phyloP scores from a whole-genome alignment of 192 early-diverging fungal species.

The Backusella sp. region DNA sequence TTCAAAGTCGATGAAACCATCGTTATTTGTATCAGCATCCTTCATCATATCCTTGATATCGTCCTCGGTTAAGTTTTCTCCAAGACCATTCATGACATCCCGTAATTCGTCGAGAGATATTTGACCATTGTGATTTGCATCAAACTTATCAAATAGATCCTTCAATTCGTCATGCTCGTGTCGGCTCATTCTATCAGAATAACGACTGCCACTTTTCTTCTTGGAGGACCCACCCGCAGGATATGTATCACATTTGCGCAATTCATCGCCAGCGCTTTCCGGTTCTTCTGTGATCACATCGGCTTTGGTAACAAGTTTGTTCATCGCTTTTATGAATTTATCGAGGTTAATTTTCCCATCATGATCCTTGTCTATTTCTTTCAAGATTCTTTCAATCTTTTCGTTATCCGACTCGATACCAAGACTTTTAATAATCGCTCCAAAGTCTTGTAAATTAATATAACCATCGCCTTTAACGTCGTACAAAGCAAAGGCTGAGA shows the following conservation, averaged over 20 bases:
- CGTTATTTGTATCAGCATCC: conserved; percentile 32
- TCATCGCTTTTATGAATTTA: conserved; percentile 21
- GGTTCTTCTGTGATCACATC: not conserved
- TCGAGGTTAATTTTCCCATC: conserved; percentile 22
- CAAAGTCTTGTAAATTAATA: conserved; percentile 19
- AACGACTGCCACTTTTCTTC: not conserved
- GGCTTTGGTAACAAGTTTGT: not conserved
- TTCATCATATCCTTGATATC: conserved; percentile 37
- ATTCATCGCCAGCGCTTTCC: not conserved
- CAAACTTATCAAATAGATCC: conserved; percentile 29
- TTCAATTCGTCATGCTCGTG: conserved; percentile 23
- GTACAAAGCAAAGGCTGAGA: conserved; percentile 18
- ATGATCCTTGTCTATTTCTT: conserved; percentile 6
- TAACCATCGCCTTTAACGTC: not conserved
- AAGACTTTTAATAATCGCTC: conserved; percentile 7
- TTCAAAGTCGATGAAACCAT: conserved; percentile 38
- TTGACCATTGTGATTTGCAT: conserved; percentile 30
- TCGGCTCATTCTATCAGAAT: not conserved
- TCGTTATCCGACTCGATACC: conserved; percentile 8
- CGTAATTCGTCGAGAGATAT: conserved; percentile 28
- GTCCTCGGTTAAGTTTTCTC: conserved; percentile 12
- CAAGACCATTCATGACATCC: conserved; percentile 26
- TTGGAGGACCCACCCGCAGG: not conserved
- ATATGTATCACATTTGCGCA: not conserved
- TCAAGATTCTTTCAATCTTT: not conserved